Evolutionary conservation across 2,329 filamentous ascomycete species (phyloP).

Genomic region (Leptographium flavum): DNA sequence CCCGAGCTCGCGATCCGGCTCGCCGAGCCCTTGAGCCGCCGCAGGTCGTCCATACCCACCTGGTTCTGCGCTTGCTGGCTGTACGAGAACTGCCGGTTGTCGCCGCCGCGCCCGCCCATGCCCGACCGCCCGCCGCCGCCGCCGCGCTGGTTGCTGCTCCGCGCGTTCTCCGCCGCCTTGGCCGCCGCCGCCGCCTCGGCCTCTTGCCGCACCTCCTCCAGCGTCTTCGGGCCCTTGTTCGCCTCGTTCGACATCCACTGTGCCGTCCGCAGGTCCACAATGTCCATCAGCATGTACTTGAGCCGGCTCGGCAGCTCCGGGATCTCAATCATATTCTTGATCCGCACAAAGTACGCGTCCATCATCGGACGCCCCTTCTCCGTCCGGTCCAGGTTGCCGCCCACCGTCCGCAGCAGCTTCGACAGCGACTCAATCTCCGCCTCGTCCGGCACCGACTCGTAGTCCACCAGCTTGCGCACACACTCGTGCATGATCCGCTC

Average conservation of each 20-base stretch:
- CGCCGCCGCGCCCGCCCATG: constrained; percentile 49
- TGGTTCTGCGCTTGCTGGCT: constrained; percentile 67
- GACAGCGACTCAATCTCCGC: constrained; percentile 91
- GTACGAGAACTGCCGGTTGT: constrained; percentile 73
- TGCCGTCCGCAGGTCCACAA: constrained; percentile 65
- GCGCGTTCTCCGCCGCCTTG: constrained; percentile 61
- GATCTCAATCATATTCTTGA: constrained; percentile 66
- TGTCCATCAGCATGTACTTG: constrained; percentile 93
- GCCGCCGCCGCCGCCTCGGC: constrained; percentile 63
- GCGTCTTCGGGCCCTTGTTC: constrained; percentile 93
- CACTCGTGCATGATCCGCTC: constrained; percentile 99
- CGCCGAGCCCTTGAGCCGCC: constrained; percentile 56
- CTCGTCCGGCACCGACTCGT: constrained; percentile 84
- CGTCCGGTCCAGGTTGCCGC: constrained; percentile 66
- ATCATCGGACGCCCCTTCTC: constrained; percentile 79
- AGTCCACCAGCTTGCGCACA: constrained; percentile 93
- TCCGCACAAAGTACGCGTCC: constrained; percentile 86
- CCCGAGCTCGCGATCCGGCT: constrained; percentile 48
- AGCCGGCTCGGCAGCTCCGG: constrained; percentile 75
- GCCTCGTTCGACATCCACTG: constrained; percentile 78
- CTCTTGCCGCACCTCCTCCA: constrained; percentile 78
- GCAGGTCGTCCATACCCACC: constrained; percentile 82
- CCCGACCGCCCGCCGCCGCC: constrained; percentile 55
- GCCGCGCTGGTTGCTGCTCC: constrained; percentile 46
- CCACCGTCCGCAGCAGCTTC: constrained; percentile 84